Percentiles rank a stretch among this genome's conserved stretches.
Evolutionary conservation across 1,284 basidiomycete genomes (phyloP).

Genomic region (Mycena citricolor): DNA sequence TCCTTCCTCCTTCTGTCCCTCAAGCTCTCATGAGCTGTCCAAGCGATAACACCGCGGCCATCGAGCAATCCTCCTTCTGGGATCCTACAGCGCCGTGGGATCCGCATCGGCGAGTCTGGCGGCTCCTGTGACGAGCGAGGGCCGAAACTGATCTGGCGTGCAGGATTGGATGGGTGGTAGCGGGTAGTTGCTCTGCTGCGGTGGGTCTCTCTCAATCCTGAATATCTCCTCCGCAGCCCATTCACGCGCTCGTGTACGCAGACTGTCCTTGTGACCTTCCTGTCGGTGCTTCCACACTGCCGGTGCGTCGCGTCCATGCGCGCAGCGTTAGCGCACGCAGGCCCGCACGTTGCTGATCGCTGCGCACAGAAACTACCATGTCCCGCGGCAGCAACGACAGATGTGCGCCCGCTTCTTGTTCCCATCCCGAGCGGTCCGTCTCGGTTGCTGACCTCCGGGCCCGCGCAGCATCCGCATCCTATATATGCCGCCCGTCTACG

Average conservation of each 20-base stretch:
- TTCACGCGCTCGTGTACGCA: slow-evolving; percentile 30
- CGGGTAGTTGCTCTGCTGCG: slow-evolving; percentile 46
- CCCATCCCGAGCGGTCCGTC: too few relatives aligned
- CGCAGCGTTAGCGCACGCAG: too few relatives aligned
- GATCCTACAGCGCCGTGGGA: too few relatives aligned
- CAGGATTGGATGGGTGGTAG: too few relatives aligned
- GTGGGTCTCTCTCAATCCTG: not conserved
- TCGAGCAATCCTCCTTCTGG: slow-evolving; percentile 69
- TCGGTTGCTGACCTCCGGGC: too few relatives aligned
- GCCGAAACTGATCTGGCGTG: too few relatives aligned
- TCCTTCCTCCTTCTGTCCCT: slow-evolving; percentile 5
- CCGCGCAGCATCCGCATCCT: slow-evolving; percentile 68
- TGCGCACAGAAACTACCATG: slow-evolving; percentile 58
- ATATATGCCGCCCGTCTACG: slow-evolving; percentile 81
- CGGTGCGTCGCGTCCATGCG: slow-evolving; percentile 43
- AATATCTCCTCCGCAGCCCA: too few relatives aligned
- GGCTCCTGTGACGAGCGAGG: too few relatives aligned
- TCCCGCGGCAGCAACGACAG: slow-evolving; percentile 70
- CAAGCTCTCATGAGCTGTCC: slow-evolving; percentile 37
- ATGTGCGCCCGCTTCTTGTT: slow-evolving; percentile 47
- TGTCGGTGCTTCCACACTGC: slow-evolving; percentile 58
- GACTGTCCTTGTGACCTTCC: slow-evolving; percentile 63
- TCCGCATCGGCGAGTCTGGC: too few relatives aligned
- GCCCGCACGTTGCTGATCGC: not conserved
- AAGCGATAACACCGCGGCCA: slow-evolving; percentile 46